Evolutionary conservation across 2,329 filamentous ascomycete species (phyloP).

Genomic region (Didymella pomorum): DNA sequence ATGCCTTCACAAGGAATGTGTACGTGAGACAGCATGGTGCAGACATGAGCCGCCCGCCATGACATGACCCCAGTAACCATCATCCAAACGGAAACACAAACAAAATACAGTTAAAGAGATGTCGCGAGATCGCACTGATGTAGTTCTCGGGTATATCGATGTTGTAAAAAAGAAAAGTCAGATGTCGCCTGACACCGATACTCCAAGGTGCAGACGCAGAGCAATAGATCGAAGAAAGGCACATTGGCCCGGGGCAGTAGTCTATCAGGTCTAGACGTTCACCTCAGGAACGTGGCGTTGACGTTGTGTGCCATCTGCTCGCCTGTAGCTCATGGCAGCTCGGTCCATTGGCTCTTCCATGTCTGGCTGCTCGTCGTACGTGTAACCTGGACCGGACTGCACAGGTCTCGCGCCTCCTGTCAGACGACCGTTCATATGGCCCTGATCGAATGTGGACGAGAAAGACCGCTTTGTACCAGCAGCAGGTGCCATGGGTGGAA

Average conservation of each 20-base stretch:
- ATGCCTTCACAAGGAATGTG: conserved; percentile 9
- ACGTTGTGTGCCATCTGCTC: conserved; percentile 56
- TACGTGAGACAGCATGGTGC: conserved; percentile 11
- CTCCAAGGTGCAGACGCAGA: conserved; percentile 18
- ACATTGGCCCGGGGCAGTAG: not conserved
- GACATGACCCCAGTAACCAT: conserved; percentile 11
- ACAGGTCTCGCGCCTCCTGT: conserved; percentile 56
- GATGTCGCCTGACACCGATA: conserved; percentile 24
- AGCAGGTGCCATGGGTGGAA: conserved; percentile 32
- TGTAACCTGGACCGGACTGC: conserved; percentile 40
- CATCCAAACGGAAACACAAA: conserved; percentile 12
- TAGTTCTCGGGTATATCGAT: conserved; percentile 31
- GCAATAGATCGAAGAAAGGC: conserved; percentile 14
- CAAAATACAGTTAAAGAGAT: conserved; percentile 17
- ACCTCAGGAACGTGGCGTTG: conserved; percentile 49
- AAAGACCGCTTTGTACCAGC: conserved; percentile 56
- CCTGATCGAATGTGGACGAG: conserved; percentile 56
- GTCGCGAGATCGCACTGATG: conserved; percentile 23
- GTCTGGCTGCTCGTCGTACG: conserved; percentile 48
- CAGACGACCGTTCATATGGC: conserved; percentile 54
- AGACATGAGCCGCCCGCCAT: conserved; percentile 4
- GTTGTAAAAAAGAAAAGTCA: conserved; percentile 2
- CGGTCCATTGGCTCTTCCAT: conserved; percentile 52
- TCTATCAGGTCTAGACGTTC: conserved; percentile 30
- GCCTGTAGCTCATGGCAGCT: conserved; percentile 56